These are phyloP conservation scores for Metschnikowia chrysomelidarum DNA, from an alignment of 805 yeast species.

Conservation along the genomic window DNA sequence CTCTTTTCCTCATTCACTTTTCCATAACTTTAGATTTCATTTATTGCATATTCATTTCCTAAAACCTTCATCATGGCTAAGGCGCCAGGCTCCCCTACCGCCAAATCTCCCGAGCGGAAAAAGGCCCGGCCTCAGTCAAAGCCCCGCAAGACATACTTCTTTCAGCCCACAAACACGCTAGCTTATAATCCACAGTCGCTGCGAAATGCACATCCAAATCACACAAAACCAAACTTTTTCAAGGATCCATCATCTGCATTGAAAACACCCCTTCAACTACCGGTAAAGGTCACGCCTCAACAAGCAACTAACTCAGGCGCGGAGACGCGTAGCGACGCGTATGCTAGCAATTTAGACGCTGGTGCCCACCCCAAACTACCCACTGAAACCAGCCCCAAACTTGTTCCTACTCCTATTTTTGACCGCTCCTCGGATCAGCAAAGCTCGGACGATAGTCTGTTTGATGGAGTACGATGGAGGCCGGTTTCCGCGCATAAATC, in stretches of 20 bases:
- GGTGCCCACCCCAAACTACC: neutral
- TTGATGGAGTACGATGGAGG: conserved; percentile 39
- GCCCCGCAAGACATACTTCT: conserved; percentile 32
- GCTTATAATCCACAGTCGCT: conserved; percentile 18
- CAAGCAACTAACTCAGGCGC: no score
- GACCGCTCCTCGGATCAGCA: conserved; percentile 25
- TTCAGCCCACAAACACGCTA: conserved; percentile 34
- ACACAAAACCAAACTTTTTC: no score
- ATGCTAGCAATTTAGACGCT: neutral
- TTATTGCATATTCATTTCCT: neutral
- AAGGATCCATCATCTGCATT: no score
- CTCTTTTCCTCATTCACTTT: no score
- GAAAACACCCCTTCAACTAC: conserved; percentile 1
- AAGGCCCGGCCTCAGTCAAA: conserved; percentile 12
- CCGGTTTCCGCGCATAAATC: conserved; percentile 10
- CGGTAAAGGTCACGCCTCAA: conserved; percentile 1
- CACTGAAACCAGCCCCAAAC: neutral
- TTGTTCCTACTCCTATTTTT: neutral
- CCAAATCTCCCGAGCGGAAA: conserved; percentile 14
- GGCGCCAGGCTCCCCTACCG: conserved; percentile 1
- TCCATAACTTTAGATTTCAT: no score
- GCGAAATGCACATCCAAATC: no score
- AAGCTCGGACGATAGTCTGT: conserved; percentile 44
- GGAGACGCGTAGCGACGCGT: conserved; percentile 13
- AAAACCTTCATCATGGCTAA: conserved; percentile 2